Base-by-base conservation (phyloP, 768 basidiomycete species). In the Tubosaeta brunneosetosa region DNA sequence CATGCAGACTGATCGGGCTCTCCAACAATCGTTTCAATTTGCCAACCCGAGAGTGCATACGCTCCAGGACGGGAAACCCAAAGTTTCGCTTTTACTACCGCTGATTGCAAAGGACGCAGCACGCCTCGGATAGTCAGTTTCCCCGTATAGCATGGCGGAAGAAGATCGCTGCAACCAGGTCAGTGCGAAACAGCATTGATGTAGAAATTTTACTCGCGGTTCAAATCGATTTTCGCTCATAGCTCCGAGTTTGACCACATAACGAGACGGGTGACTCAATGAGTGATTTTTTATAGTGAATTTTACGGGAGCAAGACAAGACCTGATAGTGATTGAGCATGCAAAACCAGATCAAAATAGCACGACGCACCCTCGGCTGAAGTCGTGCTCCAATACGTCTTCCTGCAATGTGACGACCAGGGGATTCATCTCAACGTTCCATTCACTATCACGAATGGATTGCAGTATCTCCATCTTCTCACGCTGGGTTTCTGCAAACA, bases 401-500 rank as follows among this genome's bases (percentile, higher is more conserved):
- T 77, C 76, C 49, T 75, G 69, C n/a, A 83, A 58, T 3, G 68
- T 68, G 32, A 88, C 72, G 7, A 78, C 74, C 3, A 88, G 52
- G 7, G 93, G 91, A 62, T 93, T 81, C 75, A 82, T 86, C 68
- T 94, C 90, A 13, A 68, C 61, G 56, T 91, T 91, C 82, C 93
- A 86, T 65, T 86, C 83, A 54, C 85, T 85, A 4, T 74, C 68
- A 33, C 81, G 74, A 38, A 97, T 77, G 9, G 84, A 81, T 46
- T 82, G 74, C 47, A 94, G 62, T 31, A 94, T 71, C 47, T 83
- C 82, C 57, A 68, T 66, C 62, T 82, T 83, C 68, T 93, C 84
- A 44, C 86, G 76, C 55, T 80, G 81, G 5, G 93, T 95, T 73
- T 97, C 92, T 19, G 91, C 91, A 63, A 92, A 97, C 80, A 97